Percentiles rank a stretch among this genome's conserved stretches.
Evolutionary conservation across 345 rosid species (phyloP).

Genomic region (Diplotaxis tenuifolia): DNA sequence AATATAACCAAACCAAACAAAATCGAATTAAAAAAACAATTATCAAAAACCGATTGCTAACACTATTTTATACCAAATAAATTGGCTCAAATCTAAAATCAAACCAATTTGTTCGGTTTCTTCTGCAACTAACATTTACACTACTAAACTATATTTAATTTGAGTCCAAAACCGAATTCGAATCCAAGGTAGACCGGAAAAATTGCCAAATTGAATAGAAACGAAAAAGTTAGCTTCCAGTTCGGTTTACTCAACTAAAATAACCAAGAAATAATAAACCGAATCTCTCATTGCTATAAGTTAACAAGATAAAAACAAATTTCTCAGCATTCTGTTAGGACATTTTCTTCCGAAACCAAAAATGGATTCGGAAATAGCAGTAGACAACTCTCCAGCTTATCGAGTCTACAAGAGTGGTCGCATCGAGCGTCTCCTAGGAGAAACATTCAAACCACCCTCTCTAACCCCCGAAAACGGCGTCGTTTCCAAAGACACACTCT

Average conservation of each 20-base stretch:
- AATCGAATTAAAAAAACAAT: no score
- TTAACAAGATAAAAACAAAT: not conserved
- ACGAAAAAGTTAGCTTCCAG: not conserved
- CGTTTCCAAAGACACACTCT: constrained; percentile 41
- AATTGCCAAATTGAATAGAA: not conserved
- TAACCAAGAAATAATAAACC: not conserved
- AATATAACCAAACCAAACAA: no score
- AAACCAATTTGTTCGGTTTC: no score
- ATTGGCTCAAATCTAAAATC: no score
- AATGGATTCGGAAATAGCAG: constrained; percentile 23
- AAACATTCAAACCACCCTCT: constrained; percentile 39
- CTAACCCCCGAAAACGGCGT: constrained; percentile 32
- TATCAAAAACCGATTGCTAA: no score
- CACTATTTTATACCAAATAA: no score
- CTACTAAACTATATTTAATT: no score
- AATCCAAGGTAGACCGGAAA: not conserved
- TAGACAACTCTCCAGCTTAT: constrained; percentile 3
- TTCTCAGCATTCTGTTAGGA: not conserved
- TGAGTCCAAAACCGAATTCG: not conserved
- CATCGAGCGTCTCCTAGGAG: constrained; percentile 42
- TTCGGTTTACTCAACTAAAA: not conserved
- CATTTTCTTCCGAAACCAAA: not conserved
- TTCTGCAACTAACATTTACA: no score
- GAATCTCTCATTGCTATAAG: not conserved
- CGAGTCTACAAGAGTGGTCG: constrained; percentile 46